Evolutionary conservation across 768 basidiomycete species (phyloP).

Genomic region (Pleurotus eryngii): DNA sequence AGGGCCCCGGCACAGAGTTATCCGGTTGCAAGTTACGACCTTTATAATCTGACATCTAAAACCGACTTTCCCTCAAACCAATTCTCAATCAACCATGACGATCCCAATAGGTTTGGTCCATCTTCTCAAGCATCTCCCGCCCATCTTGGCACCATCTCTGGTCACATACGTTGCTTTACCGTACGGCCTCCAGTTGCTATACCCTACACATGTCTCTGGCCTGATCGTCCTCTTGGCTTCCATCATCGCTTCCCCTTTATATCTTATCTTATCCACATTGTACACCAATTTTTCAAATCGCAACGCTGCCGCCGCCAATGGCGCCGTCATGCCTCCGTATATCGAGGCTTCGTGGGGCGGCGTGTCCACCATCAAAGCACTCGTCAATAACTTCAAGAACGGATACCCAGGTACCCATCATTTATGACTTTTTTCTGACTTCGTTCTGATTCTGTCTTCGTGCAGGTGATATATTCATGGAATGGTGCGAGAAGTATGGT

Average conservation of each 20-base stretch:
- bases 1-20: neutral
- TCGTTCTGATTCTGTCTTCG: neutral
- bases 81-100: neutral
- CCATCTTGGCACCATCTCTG: neutral
- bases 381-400: slow-evolving; percentile 21
- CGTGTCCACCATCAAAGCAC: slow-evolving; percentile 15
- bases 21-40: neutral
- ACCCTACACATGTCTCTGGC: neutral
- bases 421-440: neutral
- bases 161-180: slow-evolving; percentile 1
- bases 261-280: slow-evolving; percentile 8
- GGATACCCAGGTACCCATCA: slow-evolving; percentile 31
- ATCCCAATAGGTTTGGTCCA: neutral
- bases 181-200: neutral
- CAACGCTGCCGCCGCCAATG: slow-evolving; percentile 25
- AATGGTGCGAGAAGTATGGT: slow-evolving; percentile 20
- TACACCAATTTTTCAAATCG: slow-evolving; percentile 18
- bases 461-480: slow-evolving; percentile 26
- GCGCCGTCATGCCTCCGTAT: slow-evolving; percentile 30
- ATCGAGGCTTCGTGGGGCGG: slow-evolving; percentile 25
- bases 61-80: neutral
- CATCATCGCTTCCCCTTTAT: slow-evolving; percentile 9
- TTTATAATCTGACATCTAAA: neutral
- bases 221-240: neutral
- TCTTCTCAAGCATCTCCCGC: neutral